Percentiles rank a stretch among this genome's conserved stretches.
Evolutionary conservation across 495 filamentous ascomycete genomes (phyloP).

Genomic region (Tuber brumale): DNA sequence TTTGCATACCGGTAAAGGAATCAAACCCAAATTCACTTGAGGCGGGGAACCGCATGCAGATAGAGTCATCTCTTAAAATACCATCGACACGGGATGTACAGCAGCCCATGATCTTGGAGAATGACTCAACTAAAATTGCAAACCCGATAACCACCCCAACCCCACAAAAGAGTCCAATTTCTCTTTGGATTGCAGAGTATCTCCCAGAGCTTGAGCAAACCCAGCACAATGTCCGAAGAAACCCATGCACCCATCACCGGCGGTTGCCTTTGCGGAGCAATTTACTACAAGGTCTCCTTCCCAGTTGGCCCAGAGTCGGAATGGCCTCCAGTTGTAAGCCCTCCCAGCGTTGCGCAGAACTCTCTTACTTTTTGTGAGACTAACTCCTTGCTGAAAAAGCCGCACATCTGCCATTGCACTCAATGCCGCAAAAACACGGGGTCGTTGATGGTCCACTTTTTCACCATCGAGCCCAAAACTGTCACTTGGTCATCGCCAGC

Average conservation of each 20-base stretch:
- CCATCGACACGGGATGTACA: too few relatives aligned
- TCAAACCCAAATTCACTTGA: not conserved
- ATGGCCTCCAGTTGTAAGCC: constrained; percentile 40
- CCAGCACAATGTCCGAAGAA: not conserved
- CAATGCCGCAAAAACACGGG: constrained; percentile 47
- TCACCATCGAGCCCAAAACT: constrained; percentile 30
- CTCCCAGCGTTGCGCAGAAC: not conserved
- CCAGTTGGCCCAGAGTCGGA: constrained; percentile 28
- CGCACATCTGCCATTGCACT: constrained; percentile 46
- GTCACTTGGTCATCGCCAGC: constrained; percentile 35
- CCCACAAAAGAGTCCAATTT: not conserved
- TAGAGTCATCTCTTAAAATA: not conserved
- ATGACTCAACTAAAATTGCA: not conserved
- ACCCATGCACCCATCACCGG: constrained; percentile 40
- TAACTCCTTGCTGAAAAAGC: constrained; percentile 10
- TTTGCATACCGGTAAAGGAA: not conserved
- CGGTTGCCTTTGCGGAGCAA: constrained; percentile 46
- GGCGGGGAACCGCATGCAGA: not conserved
- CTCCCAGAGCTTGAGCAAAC: not conserved
- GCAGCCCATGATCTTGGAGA: not conserved
- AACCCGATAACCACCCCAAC: not conserved
- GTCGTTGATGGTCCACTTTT: constrained; percentile 40
- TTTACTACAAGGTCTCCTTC: constrained; percentile 45
- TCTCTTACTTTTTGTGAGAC: not conserved
- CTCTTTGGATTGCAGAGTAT: not conserved